Evolutionary conservation across 495 filamentous ascomycete genomes (phyloP).

Genomic region (Chaetomium cochliodes): DNA sequence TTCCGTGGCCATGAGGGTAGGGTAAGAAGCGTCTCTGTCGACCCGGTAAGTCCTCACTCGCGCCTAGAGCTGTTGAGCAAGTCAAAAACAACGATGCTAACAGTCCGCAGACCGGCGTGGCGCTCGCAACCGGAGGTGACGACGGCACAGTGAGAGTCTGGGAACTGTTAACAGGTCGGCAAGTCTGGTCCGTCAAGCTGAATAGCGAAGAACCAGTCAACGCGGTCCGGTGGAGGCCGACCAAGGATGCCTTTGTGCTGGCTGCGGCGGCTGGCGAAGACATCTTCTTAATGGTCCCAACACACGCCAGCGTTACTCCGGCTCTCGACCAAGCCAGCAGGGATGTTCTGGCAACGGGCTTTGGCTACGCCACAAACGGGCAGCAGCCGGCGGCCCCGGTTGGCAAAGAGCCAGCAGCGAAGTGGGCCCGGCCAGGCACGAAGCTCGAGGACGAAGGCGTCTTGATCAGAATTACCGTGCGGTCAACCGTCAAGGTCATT

Average conservation of each 20-base stretch:
- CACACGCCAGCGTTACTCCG: conserved; percentile 35
- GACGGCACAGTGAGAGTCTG: conserved; percentile 91
- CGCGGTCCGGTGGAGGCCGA: conserved; percentile 84
- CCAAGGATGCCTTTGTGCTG: conserved; percentile 74
- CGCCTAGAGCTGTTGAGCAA: neutral
- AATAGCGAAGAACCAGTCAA: conserved; percentile 82
- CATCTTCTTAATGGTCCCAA: conserved; percentile 77
- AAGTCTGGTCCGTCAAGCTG: conserved; percentile 80
- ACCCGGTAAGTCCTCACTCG: conserved; percentile 29
- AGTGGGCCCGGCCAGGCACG: conserved; percentile 79
- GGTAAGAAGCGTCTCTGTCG: conserved; percentile 73
- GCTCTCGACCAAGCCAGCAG: conserved; percentile 65
- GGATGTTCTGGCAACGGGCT: conserved; percentile 79
- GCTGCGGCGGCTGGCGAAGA: conserved; percentile 81
- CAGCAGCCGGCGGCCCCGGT: conserved; percentile 56
- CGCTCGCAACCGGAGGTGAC: conserved; percentile 80
- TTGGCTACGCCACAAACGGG: conserved; percentile 78
- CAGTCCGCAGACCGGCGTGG: conserved; percentile 27
- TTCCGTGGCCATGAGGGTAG: conserved; percentile 87
- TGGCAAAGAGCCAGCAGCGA: conserved; percentile 72
- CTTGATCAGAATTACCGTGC: conserved; percentile 72
- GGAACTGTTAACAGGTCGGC: conserved; percentile 82
- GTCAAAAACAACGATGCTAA: neutral
- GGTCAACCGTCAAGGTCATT: conserved; percentile 82
- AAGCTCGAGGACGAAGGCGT: conserved; percentile 74